Percentiles rank a stretch among this genome's conserved stretches.
Evolutionary conservation across 345 rosid species (phyloP).

Genomic region (Draba incana): DNA sequence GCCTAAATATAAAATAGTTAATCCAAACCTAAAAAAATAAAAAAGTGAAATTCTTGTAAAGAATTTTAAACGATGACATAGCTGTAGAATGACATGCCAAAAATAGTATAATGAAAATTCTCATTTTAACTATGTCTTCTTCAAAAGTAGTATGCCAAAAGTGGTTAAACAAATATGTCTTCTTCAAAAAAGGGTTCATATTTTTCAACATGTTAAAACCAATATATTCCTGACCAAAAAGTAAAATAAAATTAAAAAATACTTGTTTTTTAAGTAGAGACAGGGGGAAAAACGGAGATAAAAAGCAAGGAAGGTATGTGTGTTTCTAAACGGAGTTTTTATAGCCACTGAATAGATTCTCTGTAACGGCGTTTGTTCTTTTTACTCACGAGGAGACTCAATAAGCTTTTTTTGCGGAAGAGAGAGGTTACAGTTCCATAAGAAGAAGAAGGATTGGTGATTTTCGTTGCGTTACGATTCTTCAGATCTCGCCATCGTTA

Average conservation of each 20-base stretch:
- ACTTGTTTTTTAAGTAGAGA: constrained; percentile 13
- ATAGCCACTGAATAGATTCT: constrained; percentile 7
- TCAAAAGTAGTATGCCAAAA: too few species aligned
- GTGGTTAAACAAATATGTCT: neutral
- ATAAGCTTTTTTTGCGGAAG: constrained; percentile 9
- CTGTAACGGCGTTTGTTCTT: constrained; percentile 24
- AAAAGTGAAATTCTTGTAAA: too few species aligned
- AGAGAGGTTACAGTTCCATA: constrained; percentile 35
- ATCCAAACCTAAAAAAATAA: too few species aligned
- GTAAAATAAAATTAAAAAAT: constrained; percentile 10
- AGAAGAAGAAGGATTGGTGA: constrained; percentile 23
- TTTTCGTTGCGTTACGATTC: constrained; percentile 46
- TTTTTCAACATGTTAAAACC: neutral
- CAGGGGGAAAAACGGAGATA: constrained; percentile 24
- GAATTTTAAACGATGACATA: too few species aligned
- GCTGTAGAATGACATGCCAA: too few species aligned
- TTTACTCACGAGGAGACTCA: constrained; percentile 35
- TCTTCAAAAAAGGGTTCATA: neutral
- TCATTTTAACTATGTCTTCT: neutral
- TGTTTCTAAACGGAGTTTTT: neutral
- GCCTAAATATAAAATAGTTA: too few species aligned
- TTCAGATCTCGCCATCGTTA: constrained; percentile 43
- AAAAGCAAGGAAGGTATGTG: constrained; percentile 31
- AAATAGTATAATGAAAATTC: too few species aligned
- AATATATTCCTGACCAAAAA: neutral